Conservation (phyloP, 2,329 filamentous ascomycete species). For the Pochonia chlamydosporia region DNA sequence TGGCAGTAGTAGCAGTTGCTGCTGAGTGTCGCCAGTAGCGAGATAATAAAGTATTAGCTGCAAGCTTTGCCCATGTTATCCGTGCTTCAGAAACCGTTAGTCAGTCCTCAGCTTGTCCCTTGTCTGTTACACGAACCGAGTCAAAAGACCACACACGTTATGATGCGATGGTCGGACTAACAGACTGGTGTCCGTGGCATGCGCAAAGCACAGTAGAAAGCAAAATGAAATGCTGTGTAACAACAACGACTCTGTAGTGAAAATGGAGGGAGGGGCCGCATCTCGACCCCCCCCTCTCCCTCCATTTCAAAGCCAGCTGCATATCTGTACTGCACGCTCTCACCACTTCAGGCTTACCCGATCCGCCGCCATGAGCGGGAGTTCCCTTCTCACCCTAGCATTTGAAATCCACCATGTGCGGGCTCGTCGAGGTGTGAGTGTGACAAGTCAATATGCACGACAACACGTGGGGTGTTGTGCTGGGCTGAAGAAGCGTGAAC, state of each 20-base stretch:
- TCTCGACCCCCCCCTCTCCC: neutral
- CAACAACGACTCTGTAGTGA: no score
- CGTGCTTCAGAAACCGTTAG: no score
- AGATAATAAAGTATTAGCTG: no score
- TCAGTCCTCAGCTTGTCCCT: no score
- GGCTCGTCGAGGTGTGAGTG: neutral
- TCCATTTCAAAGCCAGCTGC: neutral
- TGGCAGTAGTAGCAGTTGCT: no score
- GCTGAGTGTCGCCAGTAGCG: no score
- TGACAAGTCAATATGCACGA: neutral
- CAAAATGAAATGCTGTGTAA: no score
- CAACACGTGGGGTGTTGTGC: neutral
- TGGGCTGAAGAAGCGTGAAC: neutral
- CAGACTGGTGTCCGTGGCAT: no score
- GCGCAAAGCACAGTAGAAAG: neutral
- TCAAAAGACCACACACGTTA: neutral
- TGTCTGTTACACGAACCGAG: neutral
- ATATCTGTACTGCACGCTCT: neutral
- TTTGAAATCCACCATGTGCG: neutral
- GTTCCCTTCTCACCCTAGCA: conserved; percentile 6
- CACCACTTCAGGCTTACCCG: neutral
- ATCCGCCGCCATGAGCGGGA: conserved; percentile 5
- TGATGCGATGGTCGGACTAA: neutral
- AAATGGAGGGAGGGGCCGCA: neutral
- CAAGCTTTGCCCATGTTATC: no score